Evolutionary conservation across 768 basidiomycete genomes (phyloP).

Genomic region (Exidia glandulosa): DNA sequence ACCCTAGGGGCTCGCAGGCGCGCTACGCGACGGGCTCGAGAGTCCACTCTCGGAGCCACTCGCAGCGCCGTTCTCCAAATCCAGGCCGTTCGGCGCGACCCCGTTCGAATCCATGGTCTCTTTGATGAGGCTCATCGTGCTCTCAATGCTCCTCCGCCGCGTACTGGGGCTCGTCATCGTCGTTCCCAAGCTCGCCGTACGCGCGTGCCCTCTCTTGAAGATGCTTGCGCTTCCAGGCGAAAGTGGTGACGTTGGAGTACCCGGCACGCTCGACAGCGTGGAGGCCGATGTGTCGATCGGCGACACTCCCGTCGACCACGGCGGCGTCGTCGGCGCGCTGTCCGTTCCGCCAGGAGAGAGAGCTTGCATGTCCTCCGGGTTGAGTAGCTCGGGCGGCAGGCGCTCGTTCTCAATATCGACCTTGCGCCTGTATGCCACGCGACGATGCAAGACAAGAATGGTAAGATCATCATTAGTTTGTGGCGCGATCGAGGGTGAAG

Average conservation of each 20-base stretch:
- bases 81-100: slow-evolving; percentile 24
- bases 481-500: neutral
- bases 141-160: slow-evolving; percentile 83
- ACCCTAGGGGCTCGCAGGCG: too few species aligned
- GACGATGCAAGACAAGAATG: neutral
- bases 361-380: slow-evolving; percentile 11
- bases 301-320: slow-evolving; percentile 4
- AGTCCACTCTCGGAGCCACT: neutral
- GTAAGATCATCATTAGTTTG: neutral
- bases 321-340: slow-evolving; percentile 16
- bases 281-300: slow-evolving; percentile 1
- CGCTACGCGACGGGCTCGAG: neutral
- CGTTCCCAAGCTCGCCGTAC: slow-evolving; percentile 82
- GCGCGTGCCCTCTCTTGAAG: slow-evolving; percentile 60
- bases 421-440: slow-evolving; percentile 19
- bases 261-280: slow-evolving; percentile 7
- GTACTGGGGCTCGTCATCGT: slow-evolving; percentile 94
- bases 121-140: slow-evolving; percentile 90
- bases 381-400: slow-evolving; percentile 36
- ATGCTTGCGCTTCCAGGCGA: neutral
- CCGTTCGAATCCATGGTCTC: slow-evolving; percentile 76
- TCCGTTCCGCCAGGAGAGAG: slow-evolving; percentile 40
- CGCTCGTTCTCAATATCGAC: slow-evolving; percentile 41
- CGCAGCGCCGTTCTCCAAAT: neutral
- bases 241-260: slow-evolving; percentile 12